Conservation (phyloP, 2,329 filamentous ascomycete species). For the Aspergillus eucalypticola region DNA sequence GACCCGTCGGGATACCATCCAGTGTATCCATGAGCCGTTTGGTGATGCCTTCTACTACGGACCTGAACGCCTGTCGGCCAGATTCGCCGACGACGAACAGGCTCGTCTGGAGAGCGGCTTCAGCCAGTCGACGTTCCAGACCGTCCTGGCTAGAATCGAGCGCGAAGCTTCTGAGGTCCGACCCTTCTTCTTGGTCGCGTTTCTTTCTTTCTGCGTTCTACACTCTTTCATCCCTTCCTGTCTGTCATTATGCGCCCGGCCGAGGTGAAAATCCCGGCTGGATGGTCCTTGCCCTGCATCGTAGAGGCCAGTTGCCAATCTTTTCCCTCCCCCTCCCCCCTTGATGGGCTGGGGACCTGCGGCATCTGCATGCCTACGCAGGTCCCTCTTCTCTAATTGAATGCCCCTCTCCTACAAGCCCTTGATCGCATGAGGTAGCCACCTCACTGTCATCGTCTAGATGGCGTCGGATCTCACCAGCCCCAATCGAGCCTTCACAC, state of each 20-base stretch:
- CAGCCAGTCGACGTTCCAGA: constrained; percentile 49
- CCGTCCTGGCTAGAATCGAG: constrained; percentile 75
- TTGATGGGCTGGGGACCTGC: neutral
- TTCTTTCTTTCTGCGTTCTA: constrained; percentile 19
- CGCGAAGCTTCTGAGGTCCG: constrained; percentile 72
- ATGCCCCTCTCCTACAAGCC: neutral
- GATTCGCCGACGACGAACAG: constrained; percentile 71
- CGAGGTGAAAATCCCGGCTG: constrained; percentile 2
- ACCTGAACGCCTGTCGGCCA: constrained; percentile 77
- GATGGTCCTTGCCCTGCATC: neutral
- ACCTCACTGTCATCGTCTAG: neutral
- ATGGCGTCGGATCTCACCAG: constrained; percentile 11
- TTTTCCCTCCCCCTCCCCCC: neutral
- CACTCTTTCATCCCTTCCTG: neutral
- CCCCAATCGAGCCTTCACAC: neutral
- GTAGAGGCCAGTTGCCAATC: neutral
- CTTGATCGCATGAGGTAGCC: neutral
- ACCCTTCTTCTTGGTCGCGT: constrained; percentile 29
- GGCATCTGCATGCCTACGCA: too few species aligned
- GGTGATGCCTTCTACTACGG: constrained; percentile 96
- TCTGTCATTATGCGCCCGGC: neutral
- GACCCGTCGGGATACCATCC: constrained; percentile 79
- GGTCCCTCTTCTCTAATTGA: neutral
- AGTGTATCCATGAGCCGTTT: constrained; percentile 92
- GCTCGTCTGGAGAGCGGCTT: constrained; percentile 47